These are phyloP conservation scores for Mytilinidion resinicola DNA, from an alignment of 495 filamentous ascomycete genomes.

Conservation along the genomic window DNA sequence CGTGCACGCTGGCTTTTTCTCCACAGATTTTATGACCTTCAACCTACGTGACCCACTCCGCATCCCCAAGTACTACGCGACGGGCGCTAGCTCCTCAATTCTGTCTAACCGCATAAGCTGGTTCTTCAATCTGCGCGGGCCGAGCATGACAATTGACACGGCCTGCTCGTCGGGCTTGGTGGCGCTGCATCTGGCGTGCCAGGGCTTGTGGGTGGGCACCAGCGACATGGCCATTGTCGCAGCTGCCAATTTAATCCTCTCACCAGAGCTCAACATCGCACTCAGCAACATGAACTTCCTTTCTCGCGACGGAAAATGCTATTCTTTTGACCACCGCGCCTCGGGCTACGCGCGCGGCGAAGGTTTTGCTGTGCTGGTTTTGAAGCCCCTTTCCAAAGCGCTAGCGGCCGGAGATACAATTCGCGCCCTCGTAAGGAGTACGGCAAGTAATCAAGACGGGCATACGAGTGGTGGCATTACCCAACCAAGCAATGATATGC, in stretches of 20 bases:
- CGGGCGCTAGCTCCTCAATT: neutral
- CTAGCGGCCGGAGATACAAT: too few relatives aligned
- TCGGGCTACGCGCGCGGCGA: neutral
- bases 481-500: too few relatives aligned
- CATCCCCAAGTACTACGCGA: neutral
- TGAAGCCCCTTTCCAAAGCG: too few relatives aligned
- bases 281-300: neutral
- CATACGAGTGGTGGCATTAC: too few relatives aligned
- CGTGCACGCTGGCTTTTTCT: too few relatives aligned
- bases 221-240: neutral
- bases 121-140: constrained; percentile 17
- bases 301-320: neutral
- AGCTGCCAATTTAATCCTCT: neutral
- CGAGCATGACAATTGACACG: constrained; percentile 15
- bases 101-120: constrained; percentile 18
- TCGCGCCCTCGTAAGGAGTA: too few relatives aligned
- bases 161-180: constrained; percentile 17
- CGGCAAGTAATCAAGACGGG: too few relatives aligned
- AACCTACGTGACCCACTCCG: too few relatives aligned
- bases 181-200: constrained; percentile 13
- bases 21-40: too few relatives aligned
- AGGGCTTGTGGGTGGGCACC: neutral
- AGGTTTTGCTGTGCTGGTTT: neutral
- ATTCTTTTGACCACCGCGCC: neutral
- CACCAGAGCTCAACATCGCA: neutral